A percentile compares a stretch with the other conserved stretches of the same genome.
phyloP scores from a whole-genome alignment of 164 flowering plant species.

The Aristolochia fimbriata region DNA sequence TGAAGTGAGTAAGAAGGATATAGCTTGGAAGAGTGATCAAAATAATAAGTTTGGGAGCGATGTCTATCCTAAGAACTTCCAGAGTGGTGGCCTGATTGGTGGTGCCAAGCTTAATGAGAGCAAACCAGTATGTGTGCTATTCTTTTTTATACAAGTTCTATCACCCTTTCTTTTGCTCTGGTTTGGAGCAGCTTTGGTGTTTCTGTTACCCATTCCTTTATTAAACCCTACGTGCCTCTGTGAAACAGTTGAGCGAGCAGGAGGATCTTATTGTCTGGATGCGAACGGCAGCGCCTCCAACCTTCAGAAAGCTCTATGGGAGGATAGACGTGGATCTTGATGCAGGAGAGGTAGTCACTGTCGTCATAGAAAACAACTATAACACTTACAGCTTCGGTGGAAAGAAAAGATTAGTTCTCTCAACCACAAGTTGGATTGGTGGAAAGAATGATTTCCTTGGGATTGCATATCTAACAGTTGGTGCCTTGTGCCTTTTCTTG shows the following conservation, averaged over 20 bases:
- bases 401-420: constrained; percentile 32
- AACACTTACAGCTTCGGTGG: constrained; percentile 79
- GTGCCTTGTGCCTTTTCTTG: constrained; percentile 55
- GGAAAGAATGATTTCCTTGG: constrained; percentile 84
- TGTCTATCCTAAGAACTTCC: constrained; percentile 84
- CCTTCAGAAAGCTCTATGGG: constrained; percentile 80
- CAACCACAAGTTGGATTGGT: constrained; percentile 42
- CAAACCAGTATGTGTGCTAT: constrained; percentile 44
- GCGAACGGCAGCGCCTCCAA: constrained; percentile 92
- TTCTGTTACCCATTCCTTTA: neutral
- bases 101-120: constrained; percentile 68
- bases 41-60: constrained; percentile 56
- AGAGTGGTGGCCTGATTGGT: constrained; percentile 53
- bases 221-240: neutral
- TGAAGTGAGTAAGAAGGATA: constrained; percentile 52
- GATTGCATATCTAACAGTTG: constrained; percentile 59
- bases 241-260: constrained; percentile 74
- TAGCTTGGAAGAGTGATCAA: constrained; percentile 87
- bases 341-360: constrained; percentile 33
- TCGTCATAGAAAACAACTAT: constrained; percentile 62
- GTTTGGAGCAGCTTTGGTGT: neutral
- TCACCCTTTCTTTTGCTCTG: neutral
- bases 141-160: neutral
- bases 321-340: constrained; percentile 61
- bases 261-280: constrained; percentile 91